Percentiles rank a stretch among this genome's conserved stretches.
Evolutionary conservation across 208 protist genomes (phyloP).

Genomic region (Trypanosoma melophagium): DNA sequence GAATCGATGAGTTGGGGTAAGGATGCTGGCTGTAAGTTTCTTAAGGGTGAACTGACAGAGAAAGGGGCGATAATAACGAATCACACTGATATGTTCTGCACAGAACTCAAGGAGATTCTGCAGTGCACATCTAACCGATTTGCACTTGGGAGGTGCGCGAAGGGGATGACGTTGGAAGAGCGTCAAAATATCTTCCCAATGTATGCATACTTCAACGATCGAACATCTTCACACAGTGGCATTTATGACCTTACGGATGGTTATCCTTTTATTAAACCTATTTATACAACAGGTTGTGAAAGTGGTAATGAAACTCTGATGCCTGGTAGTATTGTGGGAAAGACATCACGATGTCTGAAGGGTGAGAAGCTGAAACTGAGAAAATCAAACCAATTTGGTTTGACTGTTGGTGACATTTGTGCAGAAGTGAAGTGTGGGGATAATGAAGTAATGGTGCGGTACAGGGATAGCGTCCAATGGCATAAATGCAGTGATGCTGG

Average conservation of each 20-base stretch:
- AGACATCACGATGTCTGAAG: constrained; percentile 2
- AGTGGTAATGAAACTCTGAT: neutral
- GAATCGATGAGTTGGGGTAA: constrained; percentile 70
- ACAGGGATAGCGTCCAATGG: no score
- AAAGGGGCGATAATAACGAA: constrained; percentile 23
- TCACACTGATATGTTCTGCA: constrained; percentile 56
- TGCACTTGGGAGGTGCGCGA: constrained; percentile 28
- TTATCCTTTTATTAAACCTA: constrained; percentile 2
- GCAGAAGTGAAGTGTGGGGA: no score
- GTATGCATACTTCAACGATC: constrained; percentile 7
- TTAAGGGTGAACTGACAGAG: constrained; percentile 36
- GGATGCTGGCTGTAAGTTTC: constrained; percentile 52
- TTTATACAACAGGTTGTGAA: neutral
- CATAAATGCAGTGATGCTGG: no score
- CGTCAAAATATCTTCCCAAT: neutral
- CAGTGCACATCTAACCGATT: constrained; percentile 34
- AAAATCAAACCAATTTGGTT: no score
- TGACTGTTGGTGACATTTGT: no score
- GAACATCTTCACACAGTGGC: no score
- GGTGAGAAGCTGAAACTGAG: no score
- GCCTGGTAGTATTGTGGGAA: neutral
- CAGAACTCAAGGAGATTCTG: neutral
- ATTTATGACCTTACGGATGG: constrained; percentile 2
- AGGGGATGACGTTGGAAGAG: no score
- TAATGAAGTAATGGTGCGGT: no score